A percentile compares a stretch with the other conserved stretches of the same genome.
phyloP scores from a whole-genome alignment of 345 rosid genomes.

The Heritiera fomes region DNA sequence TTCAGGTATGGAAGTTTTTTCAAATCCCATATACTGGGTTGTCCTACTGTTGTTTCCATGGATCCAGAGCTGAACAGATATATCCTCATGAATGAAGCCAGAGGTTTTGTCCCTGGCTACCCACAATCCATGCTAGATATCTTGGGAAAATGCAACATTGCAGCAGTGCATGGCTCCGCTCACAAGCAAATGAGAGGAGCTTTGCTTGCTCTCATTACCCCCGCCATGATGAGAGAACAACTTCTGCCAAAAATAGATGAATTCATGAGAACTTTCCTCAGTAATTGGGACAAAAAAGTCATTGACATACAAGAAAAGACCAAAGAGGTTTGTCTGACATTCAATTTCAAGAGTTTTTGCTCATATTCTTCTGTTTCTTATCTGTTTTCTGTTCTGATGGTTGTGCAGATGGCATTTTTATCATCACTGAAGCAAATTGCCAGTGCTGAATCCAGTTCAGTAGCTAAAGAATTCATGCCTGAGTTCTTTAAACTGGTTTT shows the following conservation, averaged over 20 bases:
- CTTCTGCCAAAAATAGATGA: constrained; percentile 78
- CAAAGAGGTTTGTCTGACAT: constrained; percentile 54
- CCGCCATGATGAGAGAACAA: constrained; percentile 70
- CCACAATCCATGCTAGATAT: constrained; percentile 93
- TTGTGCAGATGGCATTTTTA: constrained; percentile 65
- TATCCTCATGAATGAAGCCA: constrained; percentile 83
- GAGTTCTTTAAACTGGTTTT: constrained; percentile 77
- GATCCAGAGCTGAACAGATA: constrained; percentile 88
- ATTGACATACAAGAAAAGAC: constrained; percentile 52
- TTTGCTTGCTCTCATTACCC: constrained; percentile 66
- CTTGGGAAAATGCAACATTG: constrained; percentile 88
- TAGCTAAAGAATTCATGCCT: constrained; percentile 49
- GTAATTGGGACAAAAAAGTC: constrained; percentile 51
- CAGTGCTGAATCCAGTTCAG: constrained; percentile 34
- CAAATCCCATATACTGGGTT: constrained; percentile 92
- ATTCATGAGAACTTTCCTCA: constrained; percentile 82
- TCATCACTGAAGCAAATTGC: constrained; percentile 73
- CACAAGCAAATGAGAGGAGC: constrained; percentile 93
- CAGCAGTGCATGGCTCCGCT: constrained; percentile 87
- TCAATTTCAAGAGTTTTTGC: not conserved
- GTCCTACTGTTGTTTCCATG: constrained; percentile 93
- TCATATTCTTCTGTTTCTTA: constrained; percentile 15
- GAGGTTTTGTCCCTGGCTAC: constrained; percentile 94
- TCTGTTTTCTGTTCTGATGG: constrained; percentile 12
- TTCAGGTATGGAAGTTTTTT: constrained; percentile 78